A percentile compares a stretch with the other conserved stretches of the same genome.
Evolutionary conservation across 2,329 filamentous ascomycete genomes (phyloP).

Genomic region (Ceratocystis eucalypticola): DNA sequence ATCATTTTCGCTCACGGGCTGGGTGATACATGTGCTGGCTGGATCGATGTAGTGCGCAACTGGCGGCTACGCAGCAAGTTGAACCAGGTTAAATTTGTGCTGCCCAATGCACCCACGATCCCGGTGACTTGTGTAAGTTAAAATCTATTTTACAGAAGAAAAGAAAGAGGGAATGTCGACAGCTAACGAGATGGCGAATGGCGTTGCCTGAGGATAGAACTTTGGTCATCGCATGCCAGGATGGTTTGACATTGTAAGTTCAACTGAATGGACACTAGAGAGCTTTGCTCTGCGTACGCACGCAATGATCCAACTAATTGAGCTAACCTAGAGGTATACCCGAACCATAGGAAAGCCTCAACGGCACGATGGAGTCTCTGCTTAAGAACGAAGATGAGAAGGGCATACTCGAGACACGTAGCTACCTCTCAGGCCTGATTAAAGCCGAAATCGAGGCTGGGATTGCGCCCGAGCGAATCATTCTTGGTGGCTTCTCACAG

Average conservation of each 20-base stretch:
- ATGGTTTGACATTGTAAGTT: constrained; percentile 68
- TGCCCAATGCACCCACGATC: constrained; percentile 78
- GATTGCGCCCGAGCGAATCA: constrained; percentile 68
- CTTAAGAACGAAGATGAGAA: constrained; percentile 46
- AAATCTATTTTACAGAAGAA: background rate
- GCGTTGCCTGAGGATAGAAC: constrained; percentile 38
- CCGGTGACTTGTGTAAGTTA: constrained; percentile 63
- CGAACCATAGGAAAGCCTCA: constrained; percentile 22
- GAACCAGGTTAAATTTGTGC: constrained; percentile 81
- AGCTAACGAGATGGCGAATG: background rate
- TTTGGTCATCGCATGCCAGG: constrained; percentile 69
- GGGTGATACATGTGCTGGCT: constrained; percentile 68
- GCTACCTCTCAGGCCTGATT: constrained; percentile 68
- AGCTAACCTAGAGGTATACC: no score
- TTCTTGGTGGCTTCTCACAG: constrained; percentile 75
- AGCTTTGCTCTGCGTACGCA: no score
- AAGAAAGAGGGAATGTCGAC: background rate
- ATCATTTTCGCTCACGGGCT: constrained; percentile 91
- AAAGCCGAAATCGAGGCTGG: constrained; percentile 66
- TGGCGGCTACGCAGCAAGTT: constrained; percentile 71
- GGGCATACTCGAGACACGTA: constrained; percentile 59
- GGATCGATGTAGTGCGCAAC: constrained; percentile 73
- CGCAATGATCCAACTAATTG: no score
- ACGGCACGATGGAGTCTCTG: constrained; percentile 26
- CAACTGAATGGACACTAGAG: background rate